These are phyloP conservation scores for Cyberlindnera saturnus DNA, from an alignment of 805 yeast species.

Conservation along the genomic window DNA sequence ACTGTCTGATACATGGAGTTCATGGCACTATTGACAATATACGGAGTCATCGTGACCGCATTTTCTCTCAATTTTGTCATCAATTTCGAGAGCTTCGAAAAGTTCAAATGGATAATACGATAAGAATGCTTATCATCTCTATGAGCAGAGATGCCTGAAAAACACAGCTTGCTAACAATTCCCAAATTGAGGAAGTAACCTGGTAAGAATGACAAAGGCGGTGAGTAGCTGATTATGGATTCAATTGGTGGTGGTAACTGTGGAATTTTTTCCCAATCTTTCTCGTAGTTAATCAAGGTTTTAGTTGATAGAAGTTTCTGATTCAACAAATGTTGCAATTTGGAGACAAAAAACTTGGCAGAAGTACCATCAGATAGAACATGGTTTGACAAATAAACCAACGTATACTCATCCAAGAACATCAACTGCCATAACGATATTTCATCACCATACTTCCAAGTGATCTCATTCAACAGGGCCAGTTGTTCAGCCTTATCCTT, in stretches of 20 bases:
- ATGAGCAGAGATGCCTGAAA: not conserved
- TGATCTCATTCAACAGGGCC: slow-evolving; percentile 7
- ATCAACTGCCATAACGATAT: slow-evolving; percentile 15
- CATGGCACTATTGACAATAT: slow-evolving; percentile 14
- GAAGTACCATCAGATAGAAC: slow-evolving; percentile 17
- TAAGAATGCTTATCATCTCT: slow-evolving; percentile 10
- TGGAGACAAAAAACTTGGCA: slow-evolving; percentile 12
- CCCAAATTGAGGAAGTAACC: slow-evolving; percentile 6
- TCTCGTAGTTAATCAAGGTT: slow-evolving; percentile 8
- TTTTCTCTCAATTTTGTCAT: not conserved
- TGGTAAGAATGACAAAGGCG: slow-evolving; percentile 10
- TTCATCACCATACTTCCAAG: slow-evolving; percentile 12
- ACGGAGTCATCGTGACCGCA: slow-evolving; percentile 16
- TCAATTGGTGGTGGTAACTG: slow-evolving; percentile 16
- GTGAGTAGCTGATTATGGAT: slow-evolving; percentile 5
- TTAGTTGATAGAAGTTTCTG: no score
- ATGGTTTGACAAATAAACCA: slow-evolving; percentile 17
- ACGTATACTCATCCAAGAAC: slow-evolving; percentile 11
- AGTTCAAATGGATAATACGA: slow-evolving; percentile 8
- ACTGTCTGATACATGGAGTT: slow-evolving; percentile 9
- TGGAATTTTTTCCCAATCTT: slow-evolving; percentile 7
- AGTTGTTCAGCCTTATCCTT: slow-evolving; percentile 3
- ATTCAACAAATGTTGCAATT: slow-evolving; percentile 8
- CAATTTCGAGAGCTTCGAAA: not conserved
- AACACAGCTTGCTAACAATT: slow-evolving; percentile 3